Evolutionary conservation across 768 basidiomycete species (phyloP).

Genomic region (Gymnopilus dilepis): DNA sequence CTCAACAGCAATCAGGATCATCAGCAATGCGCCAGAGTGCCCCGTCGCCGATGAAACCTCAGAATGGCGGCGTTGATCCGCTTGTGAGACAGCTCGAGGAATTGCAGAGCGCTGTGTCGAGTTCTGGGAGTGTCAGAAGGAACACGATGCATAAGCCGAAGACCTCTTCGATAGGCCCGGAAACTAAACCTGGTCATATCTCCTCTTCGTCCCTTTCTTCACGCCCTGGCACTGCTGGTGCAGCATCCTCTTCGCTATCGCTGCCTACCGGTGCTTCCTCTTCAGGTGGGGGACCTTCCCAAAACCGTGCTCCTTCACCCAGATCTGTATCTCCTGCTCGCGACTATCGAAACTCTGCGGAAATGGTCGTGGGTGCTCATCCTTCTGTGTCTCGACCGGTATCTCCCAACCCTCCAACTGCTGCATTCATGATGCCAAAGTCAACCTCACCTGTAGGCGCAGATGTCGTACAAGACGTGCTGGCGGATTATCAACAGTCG

Average conservation of each 20-base stretch:
- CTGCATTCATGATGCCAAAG: constrained; percentile 78
- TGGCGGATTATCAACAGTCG: constrained; percentile 79
- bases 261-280: constrained; percentile 34
- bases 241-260: constrained; percentile 39
- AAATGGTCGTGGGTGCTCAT: constrained; percentile 78
- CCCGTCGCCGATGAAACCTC: constrained; percentile 34
- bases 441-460: constrained; percentile 46
- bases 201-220: constrained; percentile 25
- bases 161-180: constrained; percentile 19
- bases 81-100: neutral
- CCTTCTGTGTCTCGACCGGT: constrained; percentile 72
- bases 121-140: constrained; percentile 53
- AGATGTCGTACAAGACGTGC: constrained; percentile 73
- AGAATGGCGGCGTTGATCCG: constrained; percentile 27
- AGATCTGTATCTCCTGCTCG: constrained; percentile 36
- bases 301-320: constrained; percentile 31
- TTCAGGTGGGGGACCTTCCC: constrained; percentile 30
- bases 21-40: constrained; percentile 16
- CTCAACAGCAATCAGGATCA: constrained; percentile 49
- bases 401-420: constrained; percentile 76
- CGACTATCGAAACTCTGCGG: constrained; percentile 68
- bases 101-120: constrained; percentile 50
- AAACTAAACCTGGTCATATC: constrained; percentile 28
- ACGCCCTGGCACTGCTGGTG: constrained; percentile 22
- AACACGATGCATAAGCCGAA: constrained; percentile 44